Conservation (phyloP, 257 asterid species). For the Leptodermis oblonga region DNA sequence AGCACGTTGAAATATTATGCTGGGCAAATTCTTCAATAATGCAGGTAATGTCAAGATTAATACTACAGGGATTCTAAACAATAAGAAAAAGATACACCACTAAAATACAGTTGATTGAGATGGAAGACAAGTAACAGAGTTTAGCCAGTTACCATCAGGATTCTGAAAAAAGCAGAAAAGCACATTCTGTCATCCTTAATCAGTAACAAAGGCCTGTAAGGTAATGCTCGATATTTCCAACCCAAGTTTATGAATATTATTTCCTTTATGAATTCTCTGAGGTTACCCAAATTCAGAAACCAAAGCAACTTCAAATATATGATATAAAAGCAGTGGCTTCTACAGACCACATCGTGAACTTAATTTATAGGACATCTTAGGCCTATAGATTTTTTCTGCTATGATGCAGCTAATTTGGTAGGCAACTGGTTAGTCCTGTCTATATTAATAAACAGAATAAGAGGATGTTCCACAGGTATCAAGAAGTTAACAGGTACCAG, state of each 20-base stretch:
- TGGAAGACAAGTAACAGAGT: neutral
- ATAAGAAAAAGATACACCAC: neutral
- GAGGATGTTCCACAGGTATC: neutral
- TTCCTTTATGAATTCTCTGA: neutral
- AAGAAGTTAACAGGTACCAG: neutral
- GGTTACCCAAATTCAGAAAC: neutral
- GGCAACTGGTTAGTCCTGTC: neutral
- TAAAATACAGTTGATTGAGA: neutral
- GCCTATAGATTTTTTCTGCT: neutral
- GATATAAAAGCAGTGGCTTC: neutral
- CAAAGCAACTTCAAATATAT: neutral
- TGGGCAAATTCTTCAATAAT: neutral
- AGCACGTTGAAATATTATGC: neutral
- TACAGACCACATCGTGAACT: neutral
- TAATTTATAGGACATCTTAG: neutral
- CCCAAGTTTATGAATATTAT: neutral
- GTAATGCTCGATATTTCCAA: neutral
- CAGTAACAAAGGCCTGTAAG: neutral
- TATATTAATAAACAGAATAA: neutral
- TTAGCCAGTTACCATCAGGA: neutral
- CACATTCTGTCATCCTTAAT: neutral
- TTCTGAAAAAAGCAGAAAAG: neutral
- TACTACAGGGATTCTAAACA: neutral
- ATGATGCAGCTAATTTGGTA: neutral
- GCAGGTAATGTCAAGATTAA: neutral